Percentiles rank a stretch among this genome's conserved stretches.
Evolutionary conservation across 2,329 filamentous ascomycete species (phyloP).

Genomic region (Trichophyton schoenleinii): DNA sequence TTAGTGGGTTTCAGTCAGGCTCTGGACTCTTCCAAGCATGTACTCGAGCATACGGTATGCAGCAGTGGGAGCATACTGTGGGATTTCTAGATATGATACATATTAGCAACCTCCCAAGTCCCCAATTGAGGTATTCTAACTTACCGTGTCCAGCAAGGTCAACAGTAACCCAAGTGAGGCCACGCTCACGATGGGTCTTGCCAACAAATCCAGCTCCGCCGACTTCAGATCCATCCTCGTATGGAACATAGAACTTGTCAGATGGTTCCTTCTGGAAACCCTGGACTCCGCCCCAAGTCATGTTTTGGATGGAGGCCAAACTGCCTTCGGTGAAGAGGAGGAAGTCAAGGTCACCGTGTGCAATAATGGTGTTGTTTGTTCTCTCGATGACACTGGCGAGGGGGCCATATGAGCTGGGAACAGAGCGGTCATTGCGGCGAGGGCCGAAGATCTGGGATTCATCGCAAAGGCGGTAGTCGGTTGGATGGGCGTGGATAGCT

Average conservation of each 20-base stretch:
- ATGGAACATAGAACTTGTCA: slow-evolving; percentile 58
- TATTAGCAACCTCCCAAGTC: not conserved
- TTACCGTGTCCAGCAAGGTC: slow-evolving; percentile 47
- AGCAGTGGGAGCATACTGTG: slow-evolving; percentile 27
- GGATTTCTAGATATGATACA: slow-evolving; percentile 21
- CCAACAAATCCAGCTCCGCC: slow-evolving; percentile 57
- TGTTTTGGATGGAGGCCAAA: slow-evolving; percentile 62
- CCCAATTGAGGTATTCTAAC: not conserved
- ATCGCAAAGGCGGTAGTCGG: slow-evolving; percentile 47
- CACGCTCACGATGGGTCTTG: slow-evolving; percentile 58
- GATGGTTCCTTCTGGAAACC: slow-evolving; percentile 53
- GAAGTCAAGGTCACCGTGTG: slow-evolving; percentile 58
- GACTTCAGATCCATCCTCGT: slow-evolving; percentile 33
- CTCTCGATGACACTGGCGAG: slow-evolving; percentile 61
- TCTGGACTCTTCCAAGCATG: slow-evolving; percentile 51
- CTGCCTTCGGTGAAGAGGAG: slow-evolving; percentile 58
- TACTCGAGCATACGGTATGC: slow-evolving; percentile 59
- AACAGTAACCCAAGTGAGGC: slow-evolving; percentile 57
- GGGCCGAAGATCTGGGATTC: slow-evolving; percentile 32
- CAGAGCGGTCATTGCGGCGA: slow-evolving; percentile 27
- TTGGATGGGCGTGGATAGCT: slow-evolving; percentile 51
- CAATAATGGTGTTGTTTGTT: slow-evolving; percentile 60
- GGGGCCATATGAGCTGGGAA: slow-evolving; percentile 43
- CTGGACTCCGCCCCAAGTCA: slow-evolving; percentile 61
- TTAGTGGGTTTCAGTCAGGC: not conserved